Evolutionary conservation across 2,329 filamentous ascomycete genomes (phyloP).

Genomic region (Penicillium sp.): DNA sequence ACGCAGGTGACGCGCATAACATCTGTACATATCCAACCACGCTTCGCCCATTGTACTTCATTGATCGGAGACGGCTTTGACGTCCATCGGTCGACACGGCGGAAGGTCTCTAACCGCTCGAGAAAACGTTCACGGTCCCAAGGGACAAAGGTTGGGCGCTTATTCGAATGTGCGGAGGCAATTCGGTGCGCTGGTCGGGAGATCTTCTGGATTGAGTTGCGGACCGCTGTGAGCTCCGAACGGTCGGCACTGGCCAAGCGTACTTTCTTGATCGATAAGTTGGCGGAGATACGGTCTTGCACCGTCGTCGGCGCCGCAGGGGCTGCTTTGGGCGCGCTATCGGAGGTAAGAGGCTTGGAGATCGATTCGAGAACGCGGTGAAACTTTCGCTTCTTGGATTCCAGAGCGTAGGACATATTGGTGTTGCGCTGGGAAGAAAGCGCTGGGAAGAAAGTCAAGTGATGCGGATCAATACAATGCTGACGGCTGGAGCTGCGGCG

Average conservation of each 20-base stretch:
- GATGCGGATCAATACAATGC: conserved; percentile 8
- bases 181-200: conserved; percentile 30
- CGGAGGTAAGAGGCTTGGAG: conserved; percentile 32
- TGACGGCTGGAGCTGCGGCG: conserved; percentile 15
- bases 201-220: conserved; percentile 27
- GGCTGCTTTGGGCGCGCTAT: conserved; percentile 20
- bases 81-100: conserved; percentile 89
- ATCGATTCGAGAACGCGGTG: conserved; percentile 48
- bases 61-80: conserved; percentile 82
- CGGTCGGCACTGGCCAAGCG: conserved; percentile 28
- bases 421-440: background rate
- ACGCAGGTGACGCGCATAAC: conserved; percentile 79
- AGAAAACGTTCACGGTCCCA: conserved; percentile 82
- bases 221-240: conserved; percentile 21
- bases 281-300: conserved; percentile 25
- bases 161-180: conserved; percentile 32
- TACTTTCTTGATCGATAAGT: conserved; percentile 37
- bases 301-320: conserved; percentile 20
- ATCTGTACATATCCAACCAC: conserved; percentile 83
- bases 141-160: conserved; percentile 72
- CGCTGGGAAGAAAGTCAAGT: conserved; percentile 2
- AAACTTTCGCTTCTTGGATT: conserved; percentile 49
- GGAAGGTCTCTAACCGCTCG: conserved; percentile 77
- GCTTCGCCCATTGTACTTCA: conserved; percentile 92
- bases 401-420: conserved; percentile 45